Evolutionary conservation across 2,329 filamentous ascomycete genomes (phyloP).

Genomic region (Thermothelomyces thermophilus): DNA sequence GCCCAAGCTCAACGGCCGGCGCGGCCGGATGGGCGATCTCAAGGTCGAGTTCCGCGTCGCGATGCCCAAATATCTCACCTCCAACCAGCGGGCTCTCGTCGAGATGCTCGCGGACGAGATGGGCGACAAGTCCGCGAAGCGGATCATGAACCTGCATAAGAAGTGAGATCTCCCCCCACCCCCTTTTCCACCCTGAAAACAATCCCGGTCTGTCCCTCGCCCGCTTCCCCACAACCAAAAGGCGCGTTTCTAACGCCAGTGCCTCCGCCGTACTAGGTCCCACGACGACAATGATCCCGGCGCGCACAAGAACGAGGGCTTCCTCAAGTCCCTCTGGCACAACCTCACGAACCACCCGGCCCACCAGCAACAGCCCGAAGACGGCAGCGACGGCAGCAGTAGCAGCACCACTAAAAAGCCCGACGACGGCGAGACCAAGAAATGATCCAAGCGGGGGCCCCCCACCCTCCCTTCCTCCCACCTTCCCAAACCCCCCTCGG

Average conservation of each 20-base stretch:
- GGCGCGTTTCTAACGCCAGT: slow-evolving; percentile 3
- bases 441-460: slow-evolving; percentile 21
- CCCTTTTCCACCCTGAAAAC: too few species aligned
- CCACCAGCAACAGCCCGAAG: slow-evolving; percentile 36
- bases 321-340: slow-evolving; percentile 90
- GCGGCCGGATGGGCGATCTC: slow-evolving; percentile 68
- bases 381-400: neutral
- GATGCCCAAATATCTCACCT: slow-evolving; percentile 90
- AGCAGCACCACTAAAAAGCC: slow-evolving; percentile 9
- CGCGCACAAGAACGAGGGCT: slow-evolving; percentile 74
- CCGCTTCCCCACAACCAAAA: neutral
- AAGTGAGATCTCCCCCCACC: slow-evolving; percentile 36
- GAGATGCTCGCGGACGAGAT: slow-evolving; percentile 98
- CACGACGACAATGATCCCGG: slow-evolving; percentile 25
- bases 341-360: slow-evolving; percentile 72
- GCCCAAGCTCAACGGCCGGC: slow-evolving; percentile 69
- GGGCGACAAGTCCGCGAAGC: slow-evolving; percentile 83
- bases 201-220: neutral
- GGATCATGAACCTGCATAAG: slow-evolving; percentile 76
- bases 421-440: slow-evolving; percentile 26
- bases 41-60: slow-evolving; percentile 89
- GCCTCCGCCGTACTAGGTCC: slow-evolving; percentile 2
- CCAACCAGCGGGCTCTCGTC: slow-evolving; percentile 85
- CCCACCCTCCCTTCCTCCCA: too few species aligned
- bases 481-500: too few species aligned